These are phyloP conservation scores for Pyrenopolyporus hunteri DNA, from an alignment of 495 filamentous ascomycete genomes.

Conservation along the genomic window DNA sequence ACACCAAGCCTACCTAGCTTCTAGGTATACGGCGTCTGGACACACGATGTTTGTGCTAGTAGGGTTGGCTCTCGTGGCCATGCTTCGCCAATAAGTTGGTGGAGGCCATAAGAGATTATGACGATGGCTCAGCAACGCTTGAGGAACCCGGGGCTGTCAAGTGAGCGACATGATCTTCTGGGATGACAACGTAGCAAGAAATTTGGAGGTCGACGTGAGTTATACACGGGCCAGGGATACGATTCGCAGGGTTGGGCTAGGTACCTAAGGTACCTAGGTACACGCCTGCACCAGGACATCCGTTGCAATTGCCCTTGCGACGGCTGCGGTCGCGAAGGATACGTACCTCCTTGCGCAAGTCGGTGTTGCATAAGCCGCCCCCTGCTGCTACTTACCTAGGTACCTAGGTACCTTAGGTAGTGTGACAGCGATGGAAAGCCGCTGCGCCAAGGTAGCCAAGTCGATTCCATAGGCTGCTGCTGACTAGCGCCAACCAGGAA, in stretches of 20 bases:
- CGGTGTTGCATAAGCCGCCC: slow-evolving; percentile 27
- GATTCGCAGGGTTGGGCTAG: no score
- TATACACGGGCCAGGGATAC: background rate
- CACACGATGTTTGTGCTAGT: background rate
- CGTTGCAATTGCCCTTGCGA: slow-evolving; percentile 13
- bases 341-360: slow-evolving; percentile 1
- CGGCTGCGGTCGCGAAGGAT: slow-evolving; percentile 11
- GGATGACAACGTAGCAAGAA: no score
- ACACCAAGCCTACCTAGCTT: background rate
- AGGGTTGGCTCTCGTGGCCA: slow-evolving; percentile 14
- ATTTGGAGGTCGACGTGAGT: background rate
- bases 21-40: no score
- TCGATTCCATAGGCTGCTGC: slow-evolving; percentile 14
- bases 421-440: slow-evolving; percentile 13
- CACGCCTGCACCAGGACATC: background rate
- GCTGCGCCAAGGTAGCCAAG: slow-evolving; percentile 10
- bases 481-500: slow-evolving; percentile 3
- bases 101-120: background rate
- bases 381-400: slow-evolving; percentile 6
- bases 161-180: no score
- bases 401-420: background rate
- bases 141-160: no score
- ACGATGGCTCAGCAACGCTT: slow-evolving; percentile 25
- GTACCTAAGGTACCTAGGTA: no score
- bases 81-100: background rate